Evolutionary conservation across 495 filamentous ascomycete species (phyloP).

Genomic region (Podospora didyma): DNA sequence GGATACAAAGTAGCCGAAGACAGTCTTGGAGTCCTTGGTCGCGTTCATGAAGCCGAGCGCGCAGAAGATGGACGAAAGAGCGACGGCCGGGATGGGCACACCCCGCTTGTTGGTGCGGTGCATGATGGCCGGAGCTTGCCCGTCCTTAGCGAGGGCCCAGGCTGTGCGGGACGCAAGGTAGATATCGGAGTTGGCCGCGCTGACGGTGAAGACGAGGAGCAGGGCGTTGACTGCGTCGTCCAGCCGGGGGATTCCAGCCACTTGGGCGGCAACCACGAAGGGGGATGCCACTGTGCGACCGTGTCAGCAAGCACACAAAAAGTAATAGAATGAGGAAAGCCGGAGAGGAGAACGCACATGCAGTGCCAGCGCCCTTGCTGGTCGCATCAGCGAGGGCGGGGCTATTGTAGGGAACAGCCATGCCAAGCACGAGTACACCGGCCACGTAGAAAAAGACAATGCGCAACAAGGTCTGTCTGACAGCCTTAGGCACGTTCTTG

Average conservation of each 20-base stretch:
- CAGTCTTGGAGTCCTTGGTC: slow-evolving; percentile 56
- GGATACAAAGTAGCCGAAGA: slow-evolving; percentile 85
- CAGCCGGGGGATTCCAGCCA: slow-evolving; percentile 61
- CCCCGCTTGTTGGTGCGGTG: slow-evolving; percentile 66
- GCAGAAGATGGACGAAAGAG: slow-evolving; percentile 55
- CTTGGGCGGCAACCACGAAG: slow-evolving; percentile 59
- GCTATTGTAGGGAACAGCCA: slow-evolving; percentile 60
- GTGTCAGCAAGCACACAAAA: background rate
- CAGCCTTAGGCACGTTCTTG: slow-evolving; percentile 67
- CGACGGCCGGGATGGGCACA: slow-evolving; percentile 69
- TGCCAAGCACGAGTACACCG: slow-evolving; percentile 66
- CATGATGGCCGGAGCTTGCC: slow-evolving; percentile 71
- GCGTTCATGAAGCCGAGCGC: slow-evolving; percentile 79
- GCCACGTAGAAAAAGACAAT: slow-evolving; percentile 74
- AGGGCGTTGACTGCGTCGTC: slow-evolving; percentile 74
- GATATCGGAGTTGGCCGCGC: slow-evolving; percentile 70
- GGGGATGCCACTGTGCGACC: slow-evolving; percentile 53
- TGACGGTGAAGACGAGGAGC: slow-evolving; percentile 77
- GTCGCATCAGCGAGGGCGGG: slow-evolving; percentile 53
- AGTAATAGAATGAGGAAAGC: background rate
- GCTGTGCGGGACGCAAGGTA: slow-evolving; percentile 84
- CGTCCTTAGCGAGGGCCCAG: slow-evolving; percentile 72
- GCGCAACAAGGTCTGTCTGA: slow-evolving; percentile 67
- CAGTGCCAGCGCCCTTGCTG: slow-evolving; percentile 38
- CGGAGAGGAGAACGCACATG: slow-evolving; percentile 17